Evolutionary conservation across 2,329 filamentous ascomycete genomes (phyloP).

Genomic region (Scortechinia acanthostroma): DNA sequence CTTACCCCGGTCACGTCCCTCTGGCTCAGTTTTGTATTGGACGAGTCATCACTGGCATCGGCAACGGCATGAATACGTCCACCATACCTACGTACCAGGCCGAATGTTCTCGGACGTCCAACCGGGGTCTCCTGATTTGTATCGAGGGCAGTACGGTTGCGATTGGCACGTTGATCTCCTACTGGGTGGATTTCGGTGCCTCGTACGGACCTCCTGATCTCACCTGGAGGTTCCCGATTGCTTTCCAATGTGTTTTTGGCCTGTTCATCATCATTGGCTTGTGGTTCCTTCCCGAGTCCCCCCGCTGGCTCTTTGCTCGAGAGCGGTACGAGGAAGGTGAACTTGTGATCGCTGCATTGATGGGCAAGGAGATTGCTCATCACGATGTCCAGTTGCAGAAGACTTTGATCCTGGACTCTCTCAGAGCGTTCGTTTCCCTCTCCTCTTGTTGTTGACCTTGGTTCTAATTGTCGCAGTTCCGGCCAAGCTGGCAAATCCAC

Average conservation of each 20-base stretch:
- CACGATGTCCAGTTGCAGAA: slow-evolving; percentile 38
- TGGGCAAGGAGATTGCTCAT: slow-evolving; percentile 20
- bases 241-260: slow-evolving; percentile 20
- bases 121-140: slow-evolving; percentile 52
- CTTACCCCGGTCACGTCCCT: slow-evolving; percentile 33
- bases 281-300: slow-evolving; percentile 11
- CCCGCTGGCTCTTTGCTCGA: neutral
- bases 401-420: slow-evolving; percentile 41
- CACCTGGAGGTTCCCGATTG: slow-evolving; percentile 23
- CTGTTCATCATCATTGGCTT: slow-evolving; percentile 15
- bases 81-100: slow-evolving; percentile 32
- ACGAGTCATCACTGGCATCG: slow-evolving; percentile 38
- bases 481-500: slow-evolving; percentile 37
- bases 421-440: slow-evolving; percentile 23
- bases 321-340: neutral
- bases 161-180: slow-evolving; percentile 30
- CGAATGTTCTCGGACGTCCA: slow-evolving; percentile 35
- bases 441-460: slow-evolving; percentile 4
- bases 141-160: slow-evolving; percentile 36
- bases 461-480: slow-evolving; percentile 10
- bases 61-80: slow-evolving; percentile 38
- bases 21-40: slow-evolving; percentile 38
- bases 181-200: slow-evolving; percentile 30
- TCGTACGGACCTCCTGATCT: slow-evolving; percentile 11
- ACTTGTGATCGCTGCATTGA: neutral